Base-by-base conservation (phyloP, 1,284 basidiomycete species). In the Exobasidium rhododendri region DNA sequence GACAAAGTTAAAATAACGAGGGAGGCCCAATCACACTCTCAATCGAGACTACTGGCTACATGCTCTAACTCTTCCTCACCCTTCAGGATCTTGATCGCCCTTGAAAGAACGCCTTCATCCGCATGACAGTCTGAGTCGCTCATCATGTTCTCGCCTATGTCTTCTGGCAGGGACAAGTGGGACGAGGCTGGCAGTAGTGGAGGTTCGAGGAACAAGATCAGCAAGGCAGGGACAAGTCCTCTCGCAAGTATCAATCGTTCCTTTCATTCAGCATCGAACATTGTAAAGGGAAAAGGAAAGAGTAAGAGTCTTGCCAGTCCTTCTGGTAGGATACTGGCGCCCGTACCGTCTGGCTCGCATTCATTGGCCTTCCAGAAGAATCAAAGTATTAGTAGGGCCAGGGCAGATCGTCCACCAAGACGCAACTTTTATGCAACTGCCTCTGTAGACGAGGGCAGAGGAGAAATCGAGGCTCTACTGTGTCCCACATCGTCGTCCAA, bases 131-230 rank as follows among this genome's bases (percentile, higher is more conserved):
- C n/a, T n/a, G n/a, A n/a, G n/a, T n/a, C 35, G 7, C 35, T 40
- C 17, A 40, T 17, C 35, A 62, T 62, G 60, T 62, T 62, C 56
- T 56, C 60, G 26, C 60, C 60, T 10, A 62, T 62, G 60, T 62
- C 60, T 3, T 60, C 60, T 6, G 60, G 60, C 35, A 7, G 35
- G 31, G 60, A 62, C 55, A 32, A 58, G 17, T 62, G 60, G 60
- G 52, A 29, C 29, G 52, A 44, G 14, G 22, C n/a, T 4, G 52
- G 20, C 14, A 55, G 32, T 32, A 30, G n/a, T 22, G 14, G 24
- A 6, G 20, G 17, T 26, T 32, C 13, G 14, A 26, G 17, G 5
- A 35, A 32, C 35, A 26, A 29, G 14, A 29, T 3, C 2, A 55
- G 28, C 14, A 55, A 20, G 22, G 22, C 20, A 4, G 52, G 22